phyloP scores from a whole-genome alignment of 345 rosid genomes.

The Ricinus communis region DNA sequence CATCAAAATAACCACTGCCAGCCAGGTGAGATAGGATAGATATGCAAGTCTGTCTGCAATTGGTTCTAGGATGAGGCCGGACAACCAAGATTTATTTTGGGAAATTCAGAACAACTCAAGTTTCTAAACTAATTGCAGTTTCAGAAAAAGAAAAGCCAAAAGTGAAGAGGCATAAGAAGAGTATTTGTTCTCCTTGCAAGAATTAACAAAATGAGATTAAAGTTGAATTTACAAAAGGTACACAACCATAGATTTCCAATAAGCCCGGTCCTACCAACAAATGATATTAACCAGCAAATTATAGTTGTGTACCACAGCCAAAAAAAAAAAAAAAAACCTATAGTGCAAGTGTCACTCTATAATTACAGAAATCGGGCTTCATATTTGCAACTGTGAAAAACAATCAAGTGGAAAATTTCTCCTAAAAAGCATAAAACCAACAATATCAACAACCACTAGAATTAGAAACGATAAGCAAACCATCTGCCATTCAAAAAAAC shows the following conservation, averaged over 20 bases:
- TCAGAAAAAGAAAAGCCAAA: background rate
- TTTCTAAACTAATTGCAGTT: too few relatives aligned
- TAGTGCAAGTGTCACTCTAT: background rate
- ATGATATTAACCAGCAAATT: background rate
- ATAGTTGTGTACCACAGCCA: background rate
- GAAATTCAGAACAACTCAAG: too few relatives aligned
- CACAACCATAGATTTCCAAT: background rate
- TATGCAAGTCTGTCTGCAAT: background rate
- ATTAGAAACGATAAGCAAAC: background rate
- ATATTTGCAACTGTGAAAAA: too few relatives aligned
- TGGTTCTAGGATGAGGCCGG: background rate
- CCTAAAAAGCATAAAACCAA: too few relatives aligned
- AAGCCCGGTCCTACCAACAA: background rate
- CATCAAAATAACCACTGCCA: conserved; percentile 7
- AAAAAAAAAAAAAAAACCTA: background rate
- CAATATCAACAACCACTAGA: background rate
- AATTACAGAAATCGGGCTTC: background rate
- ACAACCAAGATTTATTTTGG: background rate
- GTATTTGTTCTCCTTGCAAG: background rate
- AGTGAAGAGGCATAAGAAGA: background rate
- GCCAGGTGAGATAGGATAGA: background rate
- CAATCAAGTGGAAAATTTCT: too few relatives aligned
- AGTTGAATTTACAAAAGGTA: background rate
- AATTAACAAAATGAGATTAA: background rate
- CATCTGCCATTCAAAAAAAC: too few relatives aligned